Evolutionary conservation across 371 early-diverging fungal species (phyloP).

Genomic region (Chytridiales sp.): DNA sequence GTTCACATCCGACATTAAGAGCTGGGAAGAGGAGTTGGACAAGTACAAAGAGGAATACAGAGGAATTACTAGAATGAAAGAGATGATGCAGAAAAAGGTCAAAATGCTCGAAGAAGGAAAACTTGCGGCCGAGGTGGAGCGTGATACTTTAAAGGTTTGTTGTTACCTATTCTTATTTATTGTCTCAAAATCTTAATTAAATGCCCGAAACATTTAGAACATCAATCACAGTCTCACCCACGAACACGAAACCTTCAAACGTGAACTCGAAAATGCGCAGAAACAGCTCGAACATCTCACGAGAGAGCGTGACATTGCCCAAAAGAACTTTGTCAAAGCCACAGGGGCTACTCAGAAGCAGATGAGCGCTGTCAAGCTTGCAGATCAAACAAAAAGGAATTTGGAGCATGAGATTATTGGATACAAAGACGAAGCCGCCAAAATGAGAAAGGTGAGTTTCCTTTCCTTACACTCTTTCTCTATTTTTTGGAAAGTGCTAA

Average conservation of each 20-base stretch:
- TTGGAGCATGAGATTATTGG: slow-evolving; percentile 50
- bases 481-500: too few relatives aligned
- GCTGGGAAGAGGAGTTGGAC: slow-evolving; percentile 44
- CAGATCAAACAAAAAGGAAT: slow-evolving; percentile 47
- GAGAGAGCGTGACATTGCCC: slow-evolving; percentile 51
- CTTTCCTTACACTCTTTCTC: neutral
- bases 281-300: slow-evolving; percentile 44
- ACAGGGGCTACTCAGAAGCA: slow-evolving; percentile 39
- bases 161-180: neutral
- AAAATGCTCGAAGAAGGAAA: slow-evolving; percentile 47
- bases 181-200: neutral
- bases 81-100: slow-evolving; percentile 42
- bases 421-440: slow-evolving; percentile 44
- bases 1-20: slow-evolving; percentile 38
- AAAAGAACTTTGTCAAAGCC: slow-evolving; percentile 42
- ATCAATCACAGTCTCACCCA: slow-evolving; percentile 37
- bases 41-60: slow-evolving; percentile 45
- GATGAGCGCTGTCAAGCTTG: slow-evolving; percentile 29
- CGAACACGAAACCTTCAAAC: slow-evolving; percentile 36
- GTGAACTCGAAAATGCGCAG: slow-evolving; percentile 35
- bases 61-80: slow-evolving; percentile 42
- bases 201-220: neutral
- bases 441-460: slow-evolving; percentile 35
- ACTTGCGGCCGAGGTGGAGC: slow-evolving; percentile 44
- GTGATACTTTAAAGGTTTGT: slow-evolving; percentile 38